Evolutionary conservation across 352 stramenopile species (phyloP), one percentile per base, ranked within the genome.

Genomic region (Phytophthora cajani): DNA sequence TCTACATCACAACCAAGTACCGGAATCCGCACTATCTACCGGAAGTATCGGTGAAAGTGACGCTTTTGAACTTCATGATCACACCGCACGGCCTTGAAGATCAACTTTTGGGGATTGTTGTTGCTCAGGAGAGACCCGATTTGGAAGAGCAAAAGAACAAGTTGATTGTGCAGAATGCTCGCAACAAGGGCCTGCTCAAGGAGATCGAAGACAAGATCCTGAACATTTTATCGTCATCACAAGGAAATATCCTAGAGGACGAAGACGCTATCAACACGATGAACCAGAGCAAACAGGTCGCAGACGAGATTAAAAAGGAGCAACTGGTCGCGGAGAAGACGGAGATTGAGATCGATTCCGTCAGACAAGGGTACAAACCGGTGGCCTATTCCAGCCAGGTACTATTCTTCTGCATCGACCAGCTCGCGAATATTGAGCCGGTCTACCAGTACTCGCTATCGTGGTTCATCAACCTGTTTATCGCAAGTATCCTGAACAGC

Each of bases 61-160:
- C 93, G 30, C 70, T 98, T 33, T 78, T 98, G 19, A 98, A 98
- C 70, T 98, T 98, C 69, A 98, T 98, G 91, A 98, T 98, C 79
- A 98, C 95, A 16, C 95, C 92, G 5, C 85, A 94, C 8, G 95
- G 95, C 0, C 81, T 98, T 1, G 86, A 98, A 64, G 93, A 98
- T 61, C 93, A 98, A 60, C 72, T 98, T 21, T 77, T 98, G 1
- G 91, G 90, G 2, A 97, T 98, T 44, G 92, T 98, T n/a, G 93
- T 98, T 1, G 87, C 89, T 0, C 79, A 98, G 56, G 94, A 98
- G 55, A 81, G 92, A n/a, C 91, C 93, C 1, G 93, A 98, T 62
- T 74, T 98, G 2, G 94, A 98, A 69, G 85, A 97, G 62, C 89
- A 97, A 62, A 98, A 98, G 77, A 97, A 97, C 78, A 88, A 95